phyloP scores from a whole-genome alignment of 2,329 filamentous ascomycete species.

The Chalaropsis thielavioides region DNA sequence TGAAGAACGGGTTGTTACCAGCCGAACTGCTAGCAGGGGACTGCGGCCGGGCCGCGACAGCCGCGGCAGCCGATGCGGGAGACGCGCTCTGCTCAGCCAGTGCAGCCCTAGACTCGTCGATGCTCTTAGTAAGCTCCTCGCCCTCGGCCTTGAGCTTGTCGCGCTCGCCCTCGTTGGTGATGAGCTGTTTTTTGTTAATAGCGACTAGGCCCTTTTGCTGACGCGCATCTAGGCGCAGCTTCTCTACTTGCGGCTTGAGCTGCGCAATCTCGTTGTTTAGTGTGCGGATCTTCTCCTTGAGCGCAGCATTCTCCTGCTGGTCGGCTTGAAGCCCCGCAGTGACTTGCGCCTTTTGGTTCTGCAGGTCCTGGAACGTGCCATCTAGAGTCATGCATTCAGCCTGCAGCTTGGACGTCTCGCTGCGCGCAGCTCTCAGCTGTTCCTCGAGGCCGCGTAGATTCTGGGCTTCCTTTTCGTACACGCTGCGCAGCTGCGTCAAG shows the following conservation, averaged over 20 bases:
- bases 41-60: constrained; percentile 46
- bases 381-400: constrained; percentile 74
- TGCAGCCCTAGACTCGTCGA: constrained; percentile 10
- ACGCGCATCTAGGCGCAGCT: constrained; percentile 76
- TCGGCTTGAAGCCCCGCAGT: constrained; percentile 64
- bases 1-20: constrained; percentile 91
- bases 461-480: constrained; percentile 89
- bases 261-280: constrained; percentile 71
- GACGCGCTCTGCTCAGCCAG: constrained; percentile 31
- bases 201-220: constrained; percentile 94
- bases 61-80: constrained; percentile 29
- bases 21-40: constrained; percentile 42
- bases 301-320: constrained; percentile 68
- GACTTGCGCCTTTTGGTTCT: constrained; percentile 67
- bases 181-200: constrained; percentile 96
- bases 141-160: constrained; percentile 77
- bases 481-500: constrained; percentile 65
- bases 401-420: constrained; percentile 72
- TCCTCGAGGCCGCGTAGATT: constrained; percentile 75
- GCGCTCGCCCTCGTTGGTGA: constrained; percentile 74
- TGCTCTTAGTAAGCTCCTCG: constrained; percentile 44
- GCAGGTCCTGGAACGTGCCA: constrained; percentile 64
- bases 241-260: constrained; percentile 82
- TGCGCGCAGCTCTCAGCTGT: constrained; percentile 58
- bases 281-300: constrained; percentile 78